Evolutionary conservation across 2,329 filamentous ascomycete genomes (phyloP), one percentile per base, ranked within the genome.

Genomic region (Cytospora chrysosperma): DNA sequence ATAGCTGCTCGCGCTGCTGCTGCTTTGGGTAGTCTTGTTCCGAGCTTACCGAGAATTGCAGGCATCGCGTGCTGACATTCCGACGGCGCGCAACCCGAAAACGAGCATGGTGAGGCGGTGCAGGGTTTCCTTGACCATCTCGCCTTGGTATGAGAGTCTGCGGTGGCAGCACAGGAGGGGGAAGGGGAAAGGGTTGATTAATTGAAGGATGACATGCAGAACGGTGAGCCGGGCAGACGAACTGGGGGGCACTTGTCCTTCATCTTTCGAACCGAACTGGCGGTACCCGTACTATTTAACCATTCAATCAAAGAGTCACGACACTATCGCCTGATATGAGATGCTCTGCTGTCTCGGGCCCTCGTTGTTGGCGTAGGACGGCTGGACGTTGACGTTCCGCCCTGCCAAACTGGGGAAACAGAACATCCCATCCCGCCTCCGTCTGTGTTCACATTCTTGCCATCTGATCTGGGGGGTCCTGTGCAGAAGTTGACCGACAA

Each of bases 141-240:
- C 64, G 64, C 61, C 63, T 62, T 55, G 32, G 60, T 65, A 32
- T 51, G 64, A 61, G 60, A 62, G 56, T 37, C 63, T 65, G 61
- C 63, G 63, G 53, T 43, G 10, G 32, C 37, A 26, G 24, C 21
- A 43, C 30, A 43, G 30, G n/a, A 17, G 27, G 30, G 37, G 34
- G 30, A 47, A 32, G 43, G 57, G 49, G 49, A 52, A 37, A 24
- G 49, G 30, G 30, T 59, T 49, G 32, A n/a, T 21, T 34, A 13
- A 34, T 13, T 34, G 32, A 34, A 47, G 58, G 50, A 24, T 3
- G 43, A 53, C 34, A 17, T 32, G 53, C 50, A 54, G 58, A 37
- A 60, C 28, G 58, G 58, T 54, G 34, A 60, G 32, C 50, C 50
- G 52, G 19, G 47, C 50, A 27, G 50, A 60, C 34, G 54, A 26